Conservation (phyloP, 306 rosid genomes). For the Quillaja saponaria region DNA sequence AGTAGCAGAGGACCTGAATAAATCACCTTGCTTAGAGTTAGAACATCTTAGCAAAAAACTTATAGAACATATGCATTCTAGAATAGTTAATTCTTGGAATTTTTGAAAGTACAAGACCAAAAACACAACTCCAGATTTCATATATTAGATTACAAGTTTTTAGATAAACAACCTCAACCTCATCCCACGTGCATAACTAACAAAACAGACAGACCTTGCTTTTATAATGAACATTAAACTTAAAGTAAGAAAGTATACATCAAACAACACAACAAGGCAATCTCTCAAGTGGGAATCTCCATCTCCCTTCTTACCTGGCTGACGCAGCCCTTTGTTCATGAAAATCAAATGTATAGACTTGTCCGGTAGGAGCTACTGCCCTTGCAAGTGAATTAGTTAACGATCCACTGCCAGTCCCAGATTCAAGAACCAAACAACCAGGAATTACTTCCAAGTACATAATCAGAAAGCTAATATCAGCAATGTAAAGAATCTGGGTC, state of each 20-base stretch:
- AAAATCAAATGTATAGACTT: slow-evolving; percentile 79
- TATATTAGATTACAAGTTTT: too few relatives aligned
- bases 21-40: too few relatives aligned
- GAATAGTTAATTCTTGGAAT: too few relatives aligned
- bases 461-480: slow-evolving; percentile 82
- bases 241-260: neutral
- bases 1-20: neutral
- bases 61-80: too few relatives aligned
- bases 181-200: neutral
- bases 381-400: slow-evolving; percentile 83
- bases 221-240: neutral
- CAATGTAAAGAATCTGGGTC: slow-evolving; percentile 87
- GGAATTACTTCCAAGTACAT: slow-evolving; percentile 80
- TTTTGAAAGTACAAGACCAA: too few relatives aligned
- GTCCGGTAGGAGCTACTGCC: slow-evolving; percentile 78
- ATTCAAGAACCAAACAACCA: slow-evolving; percentile 81
- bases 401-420: slow-evolving; percentile 95
- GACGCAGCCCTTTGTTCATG: slow-evolving; percentile 87
- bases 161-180: too few relatives aligned
- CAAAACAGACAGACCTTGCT: neutral
- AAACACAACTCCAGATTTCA: too few relatives aligned
- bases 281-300: slow-evolving; percentile 5
- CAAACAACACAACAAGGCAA: neutral
- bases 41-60: too few relatives aligned
- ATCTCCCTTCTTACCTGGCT: slow-evolving; percentile 60